Percentiles rank a stretch among this genome's conserved stretches.
Evolutionary conservation across 2,329 filamentous ascomycete genomes (phyloP).

Genomic region (Paecilomyces fulvus): DNA sequence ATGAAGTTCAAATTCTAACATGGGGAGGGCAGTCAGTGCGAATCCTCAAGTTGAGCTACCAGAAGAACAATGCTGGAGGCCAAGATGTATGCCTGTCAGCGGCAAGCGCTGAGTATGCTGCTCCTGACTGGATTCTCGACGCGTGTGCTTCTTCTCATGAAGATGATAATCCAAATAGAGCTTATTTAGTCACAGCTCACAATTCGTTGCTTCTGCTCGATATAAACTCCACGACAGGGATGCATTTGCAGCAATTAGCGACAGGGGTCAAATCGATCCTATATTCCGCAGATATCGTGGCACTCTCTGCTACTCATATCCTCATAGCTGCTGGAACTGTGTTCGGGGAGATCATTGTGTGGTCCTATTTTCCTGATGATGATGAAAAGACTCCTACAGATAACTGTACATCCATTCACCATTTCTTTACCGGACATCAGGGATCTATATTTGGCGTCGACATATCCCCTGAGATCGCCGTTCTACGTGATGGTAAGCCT

Average conservation of each 20-base stretch:
- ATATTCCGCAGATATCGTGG: constrained; percentile 70
- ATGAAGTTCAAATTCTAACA: constrained; percentile 37
- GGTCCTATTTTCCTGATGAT: constrained; percentile 54
- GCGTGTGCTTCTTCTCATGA: constrained; percentile 37
- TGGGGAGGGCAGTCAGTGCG: constrained; percentile 62
- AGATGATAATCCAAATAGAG: constrained; percentile 24
- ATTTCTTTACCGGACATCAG: constrained; percentile 63
- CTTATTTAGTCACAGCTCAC: constrained; percentile 71
- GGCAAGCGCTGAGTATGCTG: constrained; percentile 36
- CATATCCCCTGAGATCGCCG: constrained; percentile 54
- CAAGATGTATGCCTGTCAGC: constrained; percentile 13
- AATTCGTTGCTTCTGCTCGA: constrained; percentile 62
- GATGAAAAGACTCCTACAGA: constrained; percentile 6
- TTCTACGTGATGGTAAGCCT: constrained; percentile 26
- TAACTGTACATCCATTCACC: constrained; percentile 38
- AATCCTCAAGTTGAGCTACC: constrained; percentile 24
- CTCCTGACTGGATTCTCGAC: constrained; percentile 72
- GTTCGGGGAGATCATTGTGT: constrained; percentile 88
- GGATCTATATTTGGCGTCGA: constrained; percentile 88
- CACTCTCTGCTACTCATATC: constrained; percentile 50
- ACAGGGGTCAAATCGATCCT: constrained; percentile 66
- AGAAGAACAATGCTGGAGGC: constrained; percentile 16
- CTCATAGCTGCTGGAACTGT: constrained; percentile 83
- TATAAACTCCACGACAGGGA: constrained; percentile 14
- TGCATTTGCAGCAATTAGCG: constrained; percentile 33